These are phyloP conservation scores for Nephelium lappaceum DNA, from an alignment of 345 rosid species.

Conservation along the genomic window DNA sequence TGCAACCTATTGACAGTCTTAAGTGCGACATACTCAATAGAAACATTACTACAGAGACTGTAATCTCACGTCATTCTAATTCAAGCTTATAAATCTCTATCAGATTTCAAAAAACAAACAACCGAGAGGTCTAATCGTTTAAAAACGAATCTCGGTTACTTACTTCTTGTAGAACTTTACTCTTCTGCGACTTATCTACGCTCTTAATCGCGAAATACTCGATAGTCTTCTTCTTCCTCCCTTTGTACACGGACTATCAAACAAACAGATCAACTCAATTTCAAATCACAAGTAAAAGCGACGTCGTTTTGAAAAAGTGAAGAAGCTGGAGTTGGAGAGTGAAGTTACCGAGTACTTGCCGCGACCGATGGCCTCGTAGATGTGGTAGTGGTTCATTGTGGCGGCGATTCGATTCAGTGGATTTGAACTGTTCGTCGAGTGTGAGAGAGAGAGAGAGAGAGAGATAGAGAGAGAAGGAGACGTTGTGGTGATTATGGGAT, in stretches of 20 bases:
- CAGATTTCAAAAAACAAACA: neutral
- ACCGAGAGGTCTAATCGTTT: neutral
- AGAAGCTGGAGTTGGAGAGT: neutral
- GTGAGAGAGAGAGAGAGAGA: neutral
- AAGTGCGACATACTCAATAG: too few relatives aligned
- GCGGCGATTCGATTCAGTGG: slow-evolving; percentile 28
- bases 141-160: slow-evolving; percentile 36
- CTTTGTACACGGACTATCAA: slow-evolving; percentile 82
- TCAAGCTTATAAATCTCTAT: neutral
- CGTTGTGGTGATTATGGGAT: slow-evolving; percentile 26
- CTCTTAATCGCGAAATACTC: slow-evolving; percentile 97
- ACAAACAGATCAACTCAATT: neutral
- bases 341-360: slow-evolving; percentile 88
- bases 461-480: slow-evolving; percentile 29
- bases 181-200: slow-evolving; percentile 87
- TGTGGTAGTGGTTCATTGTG: slow-evolving; percentile 85
- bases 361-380: slow-evolving; percentile 96
- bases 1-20: slow-evolving; percentile 31
- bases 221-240: slow-evolving; percentile 97
- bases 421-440: slow-evolving; percentile 18
- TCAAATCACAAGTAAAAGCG: neutral
- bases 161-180: slow-evolving; percentile 96
- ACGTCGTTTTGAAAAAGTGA: neutral
- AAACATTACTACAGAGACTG: too few relatives aligned
- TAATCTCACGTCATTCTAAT: neutral